A percentile compares a stretch with the other conserved stretches of the same genome.
Evolutionary conservation across 208 protist species (phyloP).

Genomic region (Histomonas meleagridis): DNA sequence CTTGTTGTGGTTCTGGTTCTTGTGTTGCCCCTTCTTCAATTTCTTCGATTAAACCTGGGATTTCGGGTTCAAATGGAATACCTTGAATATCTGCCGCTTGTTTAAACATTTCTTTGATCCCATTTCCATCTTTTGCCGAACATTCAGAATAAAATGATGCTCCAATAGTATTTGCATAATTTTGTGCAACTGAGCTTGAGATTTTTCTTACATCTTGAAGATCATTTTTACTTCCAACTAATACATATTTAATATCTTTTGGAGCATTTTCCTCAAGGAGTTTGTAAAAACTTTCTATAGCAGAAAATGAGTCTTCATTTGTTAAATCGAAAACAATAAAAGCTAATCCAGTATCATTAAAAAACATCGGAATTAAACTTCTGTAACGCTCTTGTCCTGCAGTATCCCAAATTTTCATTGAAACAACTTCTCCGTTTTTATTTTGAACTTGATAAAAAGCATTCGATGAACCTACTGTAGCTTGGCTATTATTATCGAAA

Average conservation of each 20-base stretch:
- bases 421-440: not conserved
- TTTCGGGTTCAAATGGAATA: too few species aligned
- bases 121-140: not conserved
- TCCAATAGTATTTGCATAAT: not conserved
- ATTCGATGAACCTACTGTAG: too few species aligned
- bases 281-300: not conserved
- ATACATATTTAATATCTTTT: not conserved
- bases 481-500: not conserved
- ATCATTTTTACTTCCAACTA: constrained; percentile 14
- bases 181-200: not conserved
- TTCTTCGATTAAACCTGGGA: too few species aligned
- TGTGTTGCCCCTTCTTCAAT: too few species aligned
- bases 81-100: too few species aligned
- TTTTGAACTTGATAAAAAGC: too few species aligned
- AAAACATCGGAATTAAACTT: not conserved
- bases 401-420: not conserved
- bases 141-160: not conserved
- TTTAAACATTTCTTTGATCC: constrained; percentile 2
- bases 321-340: not conserved
- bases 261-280: not conserved
- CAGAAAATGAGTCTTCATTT: not conserved
- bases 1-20: too few species aligned
- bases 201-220: not conserved
- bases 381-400: not conserved
- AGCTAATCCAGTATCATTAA: not conserved